Evolutionary conservation across 345 rosid genomes (phyloP).

Genomic region (Laguncularia racemosa): DNA sequence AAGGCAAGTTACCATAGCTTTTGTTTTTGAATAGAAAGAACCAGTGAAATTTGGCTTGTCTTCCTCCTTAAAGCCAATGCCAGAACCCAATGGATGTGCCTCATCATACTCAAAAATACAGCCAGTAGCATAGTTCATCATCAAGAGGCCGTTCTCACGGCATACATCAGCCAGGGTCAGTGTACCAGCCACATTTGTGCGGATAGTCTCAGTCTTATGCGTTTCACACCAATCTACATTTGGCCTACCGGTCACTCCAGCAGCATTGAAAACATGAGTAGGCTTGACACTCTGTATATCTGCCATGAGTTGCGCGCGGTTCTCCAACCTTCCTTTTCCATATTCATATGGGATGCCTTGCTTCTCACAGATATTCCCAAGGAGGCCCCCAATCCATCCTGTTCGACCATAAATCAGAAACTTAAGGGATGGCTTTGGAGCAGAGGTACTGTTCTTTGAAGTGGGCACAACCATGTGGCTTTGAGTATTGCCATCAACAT

Average conservation of each 20-base stretch:
- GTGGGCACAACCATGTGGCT: conserved; percentile 28
- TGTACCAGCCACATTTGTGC: too few species aligned
- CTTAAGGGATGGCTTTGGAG: too few species aligned
- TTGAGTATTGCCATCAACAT: background rate
- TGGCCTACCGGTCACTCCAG: too few species aligned
- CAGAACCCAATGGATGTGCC: too few species aligned
- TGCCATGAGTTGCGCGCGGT: conserved; percentile 55
- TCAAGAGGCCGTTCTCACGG: too few species aligned
- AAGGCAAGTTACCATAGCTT: conserved; percentile 73
- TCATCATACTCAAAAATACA: too few species aligned
- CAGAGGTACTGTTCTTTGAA: conserved; percentile 40
- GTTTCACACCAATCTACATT: too few species aligned
- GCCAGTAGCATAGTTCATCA: too few species aligned
- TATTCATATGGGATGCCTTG: conserved; percentile 56
- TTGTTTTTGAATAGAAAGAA: conserved; percentile 90
- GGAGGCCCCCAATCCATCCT: conserved; percentile 91
- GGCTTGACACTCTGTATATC: conserved; percentile 59
- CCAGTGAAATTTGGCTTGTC: too few species aligned
- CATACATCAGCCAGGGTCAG: too few species aligned
- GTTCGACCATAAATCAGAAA: conserved; percentile 87
- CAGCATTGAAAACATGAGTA: conserved; percentile 87
- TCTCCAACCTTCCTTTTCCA: conserved; percentile 81
- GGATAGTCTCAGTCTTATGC: too few species aligned
- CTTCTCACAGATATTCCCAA: conserved; percentile 65
- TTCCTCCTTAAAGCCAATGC: too few species aligned